phyloP scores from a whole-genome alignment of 106 monocot genomes.

The Acanthochlamys bracteata region DNA sequence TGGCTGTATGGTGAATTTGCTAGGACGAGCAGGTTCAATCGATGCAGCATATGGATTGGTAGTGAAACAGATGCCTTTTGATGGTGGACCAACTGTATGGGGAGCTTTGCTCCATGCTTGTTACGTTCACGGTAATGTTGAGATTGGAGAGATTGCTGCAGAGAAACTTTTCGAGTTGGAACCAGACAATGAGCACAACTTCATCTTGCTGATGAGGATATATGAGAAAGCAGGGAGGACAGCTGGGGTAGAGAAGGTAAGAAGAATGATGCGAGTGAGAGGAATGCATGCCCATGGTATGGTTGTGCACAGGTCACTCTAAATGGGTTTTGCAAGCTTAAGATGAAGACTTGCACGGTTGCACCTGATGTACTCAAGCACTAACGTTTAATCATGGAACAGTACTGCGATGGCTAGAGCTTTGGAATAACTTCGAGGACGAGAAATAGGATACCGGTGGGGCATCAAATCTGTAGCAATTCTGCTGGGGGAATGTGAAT shows the following conservation, averaged over 20 bases:
- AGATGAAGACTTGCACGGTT: not conserved
- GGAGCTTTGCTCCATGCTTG: slow-evolving; percentile 67
- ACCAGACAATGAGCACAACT: slow-evolving; percentile 77
- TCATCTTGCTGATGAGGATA: slow-evolving; percentile 58
- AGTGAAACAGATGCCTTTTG: slow-evolving; percentile 22
- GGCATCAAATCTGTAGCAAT: no score
- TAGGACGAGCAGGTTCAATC: slow-evolving; percentile 62
- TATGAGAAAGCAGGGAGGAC: slow-evolving; percentile 34
- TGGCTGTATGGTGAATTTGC: slow-evolving; percentile 75
- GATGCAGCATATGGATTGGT: slow-evolving; percentile 59
- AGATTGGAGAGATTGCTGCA: slow-evolving; percentile 46
- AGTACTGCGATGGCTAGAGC: not conserved
- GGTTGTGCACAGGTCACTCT: not conserved
- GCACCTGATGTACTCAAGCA: not conserved
- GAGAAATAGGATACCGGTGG: no score
- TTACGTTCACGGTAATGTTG: slow-evolving; percentile 46
- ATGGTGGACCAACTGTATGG: slow-evolving; percentile 51
- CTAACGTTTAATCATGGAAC: not conserved
- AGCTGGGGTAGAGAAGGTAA: slow-evolving; percentile 44
- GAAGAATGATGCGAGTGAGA: slow-evolving; percentile 50
- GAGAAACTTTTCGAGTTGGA: slow-evolving; percentile 72
- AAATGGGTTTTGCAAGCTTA: not conserved
- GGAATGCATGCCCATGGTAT: slow-evolving; percentile 32
- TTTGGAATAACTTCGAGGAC: not conserved
- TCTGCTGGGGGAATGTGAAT: no score